Evolutionary conservation across 768 basidiomycete genomes (phyloP).

Genomic region (Tulasnella sp.): DNA sequence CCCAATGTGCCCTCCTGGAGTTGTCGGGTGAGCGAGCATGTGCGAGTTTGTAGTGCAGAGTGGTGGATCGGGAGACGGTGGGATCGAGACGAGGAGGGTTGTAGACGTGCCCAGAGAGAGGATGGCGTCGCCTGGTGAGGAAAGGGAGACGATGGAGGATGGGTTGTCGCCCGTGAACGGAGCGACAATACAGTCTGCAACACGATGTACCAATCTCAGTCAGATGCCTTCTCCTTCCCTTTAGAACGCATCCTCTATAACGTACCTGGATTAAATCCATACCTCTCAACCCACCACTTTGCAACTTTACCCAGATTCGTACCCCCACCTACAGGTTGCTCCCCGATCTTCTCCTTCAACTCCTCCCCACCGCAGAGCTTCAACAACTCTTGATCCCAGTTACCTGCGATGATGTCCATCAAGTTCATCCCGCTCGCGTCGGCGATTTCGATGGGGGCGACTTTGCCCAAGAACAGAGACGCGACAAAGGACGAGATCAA

Average conservation of each 20-base stretch:
- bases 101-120: conserved; percentile 87
- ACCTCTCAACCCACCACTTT: conserved; percentile 67
- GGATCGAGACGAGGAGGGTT: conserved; percentile 74
- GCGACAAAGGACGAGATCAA: conserved; percentile 80
- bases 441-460: conserved; percentile 79
- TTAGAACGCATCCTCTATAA: not conserved
- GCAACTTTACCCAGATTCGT: conserved; percentile 60
- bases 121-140: conserved; percentile 73
- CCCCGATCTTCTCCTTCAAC: conserved; percentile 64
- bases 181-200: conserved; percentile 66
- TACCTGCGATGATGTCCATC: conserved; percentile 67
- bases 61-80: conserved; percentile 58
- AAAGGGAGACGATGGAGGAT: conserved; percentile 70
- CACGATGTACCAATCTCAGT: not conserved
- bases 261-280: conserved; percentile 66
- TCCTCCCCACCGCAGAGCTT: conserved; percentile 64
- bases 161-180: conserved; percentile 91
- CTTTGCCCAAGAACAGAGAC: conserved; percentile 68
- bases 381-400: conserved; percentile 68
- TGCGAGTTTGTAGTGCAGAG: conserved; percentile 71
- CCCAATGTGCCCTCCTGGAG: conserved; percentile 60
- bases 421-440: conserved; percentile 91
- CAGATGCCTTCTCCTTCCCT: not conserved
- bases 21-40: conserved; percentile 64
- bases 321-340: conserved; percentile 72